Base-by-base conservation (phyloP, 2,329 filamentous ascomycete genomes). In the Clonostachys solani region DNA sequence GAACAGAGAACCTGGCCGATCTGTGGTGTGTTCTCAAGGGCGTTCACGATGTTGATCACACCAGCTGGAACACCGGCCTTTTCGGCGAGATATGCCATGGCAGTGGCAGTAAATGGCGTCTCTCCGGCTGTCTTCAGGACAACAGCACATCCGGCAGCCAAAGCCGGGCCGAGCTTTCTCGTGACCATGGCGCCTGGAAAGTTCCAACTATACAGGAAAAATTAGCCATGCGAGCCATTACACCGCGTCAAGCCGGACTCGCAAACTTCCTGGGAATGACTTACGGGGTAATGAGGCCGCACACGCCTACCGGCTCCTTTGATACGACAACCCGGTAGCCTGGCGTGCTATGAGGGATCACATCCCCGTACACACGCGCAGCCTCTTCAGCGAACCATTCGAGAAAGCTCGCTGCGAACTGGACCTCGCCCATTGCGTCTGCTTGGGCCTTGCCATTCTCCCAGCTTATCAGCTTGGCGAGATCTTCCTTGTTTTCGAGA, bases 111-210 rank as follows among this genome's bases (percentile, higher is more conserved):
- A 59, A 88, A 80, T 0, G 87, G 87, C 2, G 87, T 90, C 61
- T 87, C 84, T 3, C 84, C 83, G 6, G 78, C 82, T 2, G 84
- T 81, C 67, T 88, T 88, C 17, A 78, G 72, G 15, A 90, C 74
- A 76, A 89, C 87, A 1, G 84, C 87, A 64, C 84, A 88, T 19
- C 85, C 86, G n/a, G 84, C 84, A 15, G 85, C 85, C 17, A 89
- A 68, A 4, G 78, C 80, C 2, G 80, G 63, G 3, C 62, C 68
- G 15, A 67, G 57, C 47, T 73, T 73, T 23, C 69, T 58, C 3
- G 70, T 69, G 36, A 77, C 68, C 76, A 80, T 80, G 33, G 74
- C 75, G 15, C 71, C 67, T 12, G 77, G 77, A 55, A 86, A 87
- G 63, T 86, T 86, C 81, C 81, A 77, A 60, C 80, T 34, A 86